Conservation (phyloP, 192 early-diverging fungal genomes). For the Gamsiella multidivaricata region DNA sequence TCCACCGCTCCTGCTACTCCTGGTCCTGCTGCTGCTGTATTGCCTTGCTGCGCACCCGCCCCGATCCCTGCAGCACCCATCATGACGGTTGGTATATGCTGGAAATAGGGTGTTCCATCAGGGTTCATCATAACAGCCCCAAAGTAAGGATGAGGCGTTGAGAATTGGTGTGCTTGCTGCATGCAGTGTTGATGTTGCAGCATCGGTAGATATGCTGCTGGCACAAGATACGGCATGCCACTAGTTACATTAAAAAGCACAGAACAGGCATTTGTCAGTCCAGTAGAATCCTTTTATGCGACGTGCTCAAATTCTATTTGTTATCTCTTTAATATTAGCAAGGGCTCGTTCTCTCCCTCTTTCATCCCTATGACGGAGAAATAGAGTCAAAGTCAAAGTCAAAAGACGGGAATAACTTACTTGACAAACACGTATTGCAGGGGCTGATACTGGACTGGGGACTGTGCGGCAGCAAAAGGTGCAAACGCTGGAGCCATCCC, state of each 20-base stretch:
- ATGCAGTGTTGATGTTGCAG: slow-evolving; percentile 35
- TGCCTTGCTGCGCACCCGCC: not conserved
- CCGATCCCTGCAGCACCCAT: slow-evolving; percentile 6
- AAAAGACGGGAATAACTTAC: slow-evolving; percentile 21
- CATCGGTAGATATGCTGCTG: slow-evolving; percentile 34
- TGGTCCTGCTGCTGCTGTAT: slow-evolving; percentile 12
- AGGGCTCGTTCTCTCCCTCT: not conserved
- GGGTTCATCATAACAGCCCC: not conserved
- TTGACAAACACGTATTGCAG: slow-evolving; percentile 44
- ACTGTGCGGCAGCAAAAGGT: not conserved
- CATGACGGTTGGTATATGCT: slow-evolving; percentile 13
- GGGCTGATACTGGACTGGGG: slow-evolving; percentile 6
- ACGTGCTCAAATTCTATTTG: slow-evolving; percentile 55
- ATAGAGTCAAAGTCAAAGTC: not conserved
- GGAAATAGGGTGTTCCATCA: slow-evolving; percentile 6
- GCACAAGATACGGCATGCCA: slow-evolving; percentile 56
- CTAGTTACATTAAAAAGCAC: slow-evolving; percentile 24
- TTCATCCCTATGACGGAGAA: not conserved
- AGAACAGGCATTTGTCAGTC: too few relatives aligned
- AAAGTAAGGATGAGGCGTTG: not conserved
- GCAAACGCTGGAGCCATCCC: not conserved
- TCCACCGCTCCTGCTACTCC: slow-evolving; percentile 9
- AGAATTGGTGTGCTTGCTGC: slow-evolving; percentile 7
- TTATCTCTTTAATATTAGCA: slow-evolving; percentile 1
- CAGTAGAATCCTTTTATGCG: not conserved